Percentiles rank a stretch among this genome's conserved stretches.
Evolutionary conservation across 805 yeast genomes (phyloP).

Genomic region (Sporopachydermia quercuum): DNA sequence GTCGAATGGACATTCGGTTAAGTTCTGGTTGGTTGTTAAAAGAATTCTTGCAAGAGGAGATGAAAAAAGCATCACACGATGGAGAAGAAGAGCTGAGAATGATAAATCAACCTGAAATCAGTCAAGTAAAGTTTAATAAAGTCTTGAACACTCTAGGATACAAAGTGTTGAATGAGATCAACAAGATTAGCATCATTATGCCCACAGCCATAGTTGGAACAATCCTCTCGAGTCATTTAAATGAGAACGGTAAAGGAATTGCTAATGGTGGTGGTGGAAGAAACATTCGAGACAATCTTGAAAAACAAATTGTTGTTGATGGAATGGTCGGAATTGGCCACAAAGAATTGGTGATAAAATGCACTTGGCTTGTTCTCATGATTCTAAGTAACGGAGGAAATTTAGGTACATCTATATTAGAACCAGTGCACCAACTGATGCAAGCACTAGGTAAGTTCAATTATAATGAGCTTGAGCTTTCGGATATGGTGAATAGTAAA

Average conservation of each 20-base stretch:
- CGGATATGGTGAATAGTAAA: background rate
- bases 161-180: conserved; percentile 35
- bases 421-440: conserved; percentile 1
- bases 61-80: conserved; percentile 8
- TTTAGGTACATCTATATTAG: background rate
- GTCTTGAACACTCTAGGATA: conserved; percentile 37
- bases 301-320: background rate
- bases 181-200: conserved; percentile 33
- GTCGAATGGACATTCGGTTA: conserved; percentile 26
- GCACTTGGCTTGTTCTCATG: conserved; percentile 20
- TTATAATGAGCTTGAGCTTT: background rate
- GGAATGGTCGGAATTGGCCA: conserved; percentile 15
- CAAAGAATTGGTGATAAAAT: conserved; percentile 19
- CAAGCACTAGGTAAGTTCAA: background rate
- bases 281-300: background rate
- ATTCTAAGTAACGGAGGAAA: conserved; percentile 8
- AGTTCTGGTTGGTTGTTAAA: conserved; percentile 27
- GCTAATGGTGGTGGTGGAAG: conserved; percentile 12
- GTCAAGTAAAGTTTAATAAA: conserved; percentile 4
- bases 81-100: background rate
- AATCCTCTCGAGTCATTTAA: conserved; percentile 18
- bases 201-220: conserved; percentile 40
- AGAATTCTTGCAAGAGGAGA: conserved; percentile 17
- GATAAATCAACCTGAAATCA: background rate
- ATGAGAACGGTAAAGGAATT: conserved; percentile 14